Conservation (phyloP, 768 basidiomycete species). For the Leccinum pellstonianum region DNA sequence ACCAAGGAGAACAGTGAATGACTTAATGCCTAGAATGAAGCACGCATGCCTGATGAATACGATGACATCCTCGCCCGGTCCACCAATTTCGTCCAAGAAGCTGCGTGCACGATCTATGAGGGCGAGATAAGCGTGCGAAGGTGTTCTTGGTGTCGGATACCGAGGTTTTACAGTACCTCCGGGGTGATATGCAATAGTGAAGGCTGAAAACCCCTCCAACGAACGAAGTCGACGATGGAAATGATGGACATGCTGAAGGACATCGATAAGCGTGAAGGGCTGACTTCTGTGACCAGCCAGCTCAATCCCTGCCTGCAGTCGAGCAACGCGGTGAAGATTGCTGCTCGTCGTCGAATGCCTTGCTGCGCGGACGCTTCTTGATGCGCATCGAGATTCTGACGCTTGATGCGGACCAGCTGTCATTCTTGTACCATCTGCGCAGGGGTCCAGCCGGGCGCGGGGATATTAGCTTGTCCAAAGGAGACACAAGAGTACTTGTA, state of each 20-base stretch:
- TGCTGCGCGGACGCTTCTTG: conserved; percentile 46
- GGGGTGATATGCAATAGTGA: no score
- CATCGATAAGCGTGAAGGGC: conserved; percentile 26
- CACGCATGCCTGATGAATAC: conserved; percentile 77
- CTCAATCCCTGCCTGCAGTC: conserved; percentile 60
- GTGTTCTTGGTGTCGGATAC: no score
- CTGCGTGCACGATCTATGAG: conserved; percentile 66
- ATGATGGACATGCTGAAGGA: conserved; percentile 59
- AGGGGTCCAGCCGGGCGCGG: conserved; percentile 6
- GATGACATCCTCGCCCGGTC: conserved; percentile 64
- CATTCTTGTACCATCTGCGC: conserved; percentile 48
- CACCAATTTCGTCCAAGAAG: conserved; percentile 69
- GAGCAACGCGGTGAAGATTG: conserved; percentile 35
- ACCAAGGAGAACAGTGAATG: neutral
- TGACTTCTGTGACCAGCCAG: conserved; percentile 57
- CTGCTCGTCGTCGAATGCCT: conserved; percentile 55
- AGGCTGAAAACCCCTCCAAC: no score
- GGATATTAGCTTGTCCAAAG: conserved; percentile 10
- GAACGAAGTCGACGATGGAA: no score
- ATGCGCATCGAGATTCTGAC: conserved; percentile 41
- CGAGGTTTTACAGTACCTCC: no score
- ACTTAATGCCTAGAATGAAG: neutral
- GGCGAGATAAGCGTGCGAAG: conserved; percentile 36
- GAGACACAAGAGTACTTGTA: conserved; percentile 38
- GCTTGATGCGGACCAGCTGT: conserved; percentile 40